Evolutionary conservation across 2,329 filamentous ascomycete species (phyloP).

Genomic region (Balansia obtecta): DNA sequence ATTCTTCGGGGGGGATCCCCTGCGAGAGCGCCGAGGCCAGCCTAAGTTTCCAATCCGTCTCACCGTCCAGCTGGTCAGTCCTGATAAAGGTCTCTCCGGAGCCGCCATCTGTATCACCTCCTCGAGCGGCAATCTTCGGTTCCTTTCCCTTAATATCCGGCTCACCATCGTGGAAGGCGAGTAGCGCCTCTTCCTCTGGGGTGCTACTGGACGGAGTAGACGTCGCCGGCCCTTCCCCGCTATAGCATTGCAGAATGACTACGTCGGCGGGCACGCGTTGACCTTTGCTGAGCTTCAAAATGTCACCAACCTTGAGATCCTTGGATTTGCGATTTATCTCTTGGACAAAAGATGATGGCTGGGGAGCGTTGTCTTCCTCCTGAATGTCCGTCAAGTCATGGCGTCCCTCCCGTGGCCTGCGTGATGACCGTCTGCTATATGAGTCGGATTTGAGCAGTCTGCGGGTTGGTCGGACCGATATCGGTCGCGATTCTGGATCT

Average conservation of each 20-base stretch:
- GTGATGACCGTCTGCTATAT: slow-evolving; percentile 15
- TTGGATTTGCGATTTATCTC: slow-evolving; percentile 72
- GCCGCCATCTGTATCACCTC: slow-evolving; percentile 23
- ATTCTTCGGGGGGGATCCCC: slow-evolving; percentile 57
- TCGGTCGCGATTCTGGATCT: slow-evolving; percentile 32
- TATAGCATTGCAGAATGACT: slow-evolving; percentile 74
- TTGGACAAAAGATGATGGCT: slow-evolving; percentile 38
- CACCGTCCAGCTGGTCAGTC: slow-evolving; percentile 92
- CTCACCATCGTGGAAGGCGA: slow-evolving; percentile 29
- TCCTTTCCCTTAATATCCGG: slow-evolving; percentile 22
- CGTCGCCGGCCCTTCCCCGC: slow-evolving; percentile 35
- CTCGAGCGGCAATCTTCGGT: slow-evolving; percentile 15
- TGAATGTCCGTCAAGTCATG: slow-evolving; percentile 48
- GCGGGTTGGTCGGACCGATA: slow-evolving; percentile 23
- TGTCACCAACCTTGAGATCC: slow-evolving; percentile 86
- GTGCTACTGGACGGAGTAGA: slow-evolving; percentile 18
- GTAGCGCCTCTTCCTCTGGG: slow-evolving; percentile 26
- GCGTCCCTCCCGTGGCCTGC: slow-evolving; percentile 18
- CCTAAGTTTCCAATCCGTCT: slow-evolving; percentile 96
- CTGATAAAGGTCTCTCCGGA: slow-evolving; percentile 89
- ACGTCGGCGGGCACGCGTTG: slow-evolving; percentile 92
- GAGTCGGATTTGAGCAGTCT: slow-evolving; percentile 32
- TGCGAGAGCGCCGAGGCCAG: slow-evolving; percentile 81
- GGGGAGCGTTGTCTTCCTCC: slow-evolving; percentile 47
- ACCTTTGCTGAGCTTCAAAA: slow-evolving; percentile 85